Percentiles rank a stretch among this genome's conserved stretches.
Evolutionary conservation across 2,329 filamentous ascomycete genomes (phyloP).

Genomic region (Aspergillus puulaauensis): DNA sequence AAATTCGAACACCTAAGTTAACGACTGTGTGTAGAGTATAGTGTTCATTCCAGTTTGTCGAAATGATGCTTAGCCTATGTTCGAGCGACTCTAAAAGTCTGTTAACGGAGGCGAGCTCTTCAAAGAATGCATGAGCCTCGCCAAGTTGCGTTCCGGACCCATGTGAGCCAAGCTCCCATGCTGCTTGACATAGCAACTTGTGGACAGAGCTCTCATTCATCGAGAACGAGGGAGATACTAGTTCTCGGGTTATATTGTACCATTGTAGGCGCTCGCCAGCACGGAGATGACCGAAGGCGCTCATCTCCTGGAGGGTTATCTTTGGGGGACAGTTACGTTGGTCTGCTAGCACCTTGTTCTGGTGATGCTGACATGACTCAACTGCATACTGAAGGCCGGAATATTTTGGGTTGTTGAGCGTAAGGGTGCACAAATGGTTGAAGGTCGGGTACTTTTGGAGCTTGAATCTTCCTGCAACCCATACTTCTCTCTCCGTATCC

Average conservation of each 20-base stretch:
- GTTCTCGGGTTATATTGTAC: slow-evolving; percentile 53
- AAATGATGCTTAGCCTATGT: slow-evolving; percentile 33
- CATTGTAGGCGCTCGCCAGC: slow-evolving; percentile 45
- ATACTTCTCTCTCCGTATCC: slow-evolving; percentile 26
- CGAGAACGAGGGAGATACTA: slow-evolving; percentile 48
- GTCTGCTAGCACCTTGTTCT: slow-evolving; percentile 53
- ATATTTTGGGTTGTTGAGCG: slow-evolving; percentile 14
- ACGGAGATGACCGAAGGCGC: slow-evolving; percentile 46
- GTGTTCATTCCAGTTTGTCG: slow-evolving; percentile 52
- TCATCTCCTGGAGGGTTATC: slow-evolving; percentile 55
- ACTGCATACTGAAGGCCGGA: slow-evolving; percentile 17
- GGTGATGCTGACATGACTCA: slow-evolving; percentile 14
- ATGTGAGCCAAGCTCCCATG: slow-evolving; percentile 46
- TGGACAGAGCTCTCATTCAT: slow-evolving; percentile 50
- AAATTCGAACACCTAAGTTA: slow-evolving; percentile 3
- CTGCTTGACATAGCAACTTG: slow-evolving; percentile 49
- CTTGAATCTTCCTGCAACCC: slow-evolving; percentile 16
- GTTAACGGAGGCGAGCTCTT: slow-evolving; percentile 18
- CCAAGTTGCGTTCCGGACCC: slow-evolving; percentile 6
- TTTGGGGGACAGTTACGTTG: slow-evolving; percentile 27
- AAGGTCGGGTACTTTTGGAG: background rate
- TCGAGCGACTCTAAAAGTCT: slow-evolving; percentile 35
- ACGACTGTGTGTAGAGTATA: slow-evolving; percentile 31
- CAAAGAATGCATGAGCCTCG: slow-evolving; percentile 19
- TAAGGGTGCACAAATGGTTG: slow-evolving; percentile 10